Evolutionary conservation across 169 alveolate species (phyloP), one percentile per base, ranked within the genome.

Genomic region (Eimeria tenella): DNA sequence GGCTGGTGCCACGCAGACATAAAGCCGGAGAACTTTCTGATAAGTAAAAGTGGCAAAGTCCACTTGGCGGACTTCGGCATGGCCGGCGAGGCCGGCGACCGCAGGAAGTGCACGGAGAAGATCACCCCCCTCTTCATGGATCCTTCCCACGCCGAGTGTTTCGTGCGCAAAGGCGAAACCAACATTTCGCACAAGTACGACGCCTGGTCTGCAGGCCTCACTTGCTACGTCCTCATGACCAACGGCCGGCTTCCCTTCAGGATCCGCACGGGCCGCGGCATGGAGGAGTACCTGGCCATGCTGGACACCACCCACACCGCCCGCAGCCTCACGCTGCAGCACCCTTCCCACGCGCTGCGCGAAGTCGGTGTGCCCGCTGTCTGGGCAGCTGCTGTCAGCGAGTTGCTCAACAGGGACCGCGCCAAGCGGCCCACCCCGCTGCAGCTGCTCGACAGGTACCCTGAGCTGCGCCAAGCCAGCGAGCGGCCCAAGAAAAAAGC

Each of bases 41-140:
- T 74, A 4, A 5, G 60, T 2, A 11, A 42, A 21, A 21, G 42
- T 42, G 84, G 84, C 8, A 8, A 13, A 8, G 56, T 11, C 21
- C 11, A 31, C 21, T 21, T 74, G 49, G 84, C 60, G 55, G 84
- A 74, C 21, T 74, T 74, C 58, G 84, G 84, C 84, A 68, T 68
- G 79, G 15, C 10, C 11, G 49, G 49, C 49, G 21, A 68, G 31
- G 50, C 10, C 13, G 79, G 79, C n/a, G 31, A 17, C 5, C 10
- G n/a, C 13, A 17, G 79, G 7, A 4, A 15, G 17, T 68, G 79
- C 13, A 5, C 13, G 5, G 79, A 68, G 11, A 7, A 23, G 42
- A 17, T 68, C 50, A 68, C 79, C 4, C 10, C 5, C 79, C 49
- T 19, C n/a, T 68, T 15, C 49, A 23, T 17, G 79, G 79, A 68